Base-by-base conservation (phyloP, 2,329 filamentous ascomycete species). In the Lasiodiplodia theobromae region DNA sequence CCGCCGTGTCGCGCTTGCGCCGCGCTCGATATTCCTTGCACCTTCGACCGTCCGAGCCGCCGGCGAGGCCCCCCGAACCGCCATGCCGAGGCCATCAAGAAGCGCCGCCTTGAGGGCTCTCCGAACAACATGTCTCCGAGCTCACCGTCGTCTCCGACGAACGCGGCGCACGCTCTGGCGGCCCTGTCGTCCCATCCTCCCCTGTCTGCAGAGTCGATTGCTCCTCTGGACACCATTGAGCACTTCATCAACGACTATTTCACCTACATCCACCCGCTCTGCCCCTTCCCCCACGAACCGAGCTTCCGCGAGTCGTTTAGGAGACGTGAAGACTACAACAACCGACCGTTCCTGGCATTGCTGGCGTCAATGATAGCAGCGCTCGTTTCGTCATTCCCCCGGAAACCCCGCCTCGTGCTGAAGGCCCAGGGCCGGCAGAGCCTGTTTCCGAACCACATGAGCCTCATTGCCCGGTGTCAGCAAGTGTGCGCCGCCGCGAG, bases 221-320 rank as follows among this genome's bases (percentile, higher is more conserved):
- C 90, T 51, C 89, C 91, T 0, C 84, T 90, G 77, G 86, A 87
- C 8, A 88, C 90, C 12, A 81, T 94, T 65, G 86, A 91, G 73
- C 84, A 90, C 2, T 83, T 94, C 18, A 87, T 94, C 68, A 90
- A 94, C 77, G 92, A 94, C 80, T 94, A 92, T 84, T 94, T 94
- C 80, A 93, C 90, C 21, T 93, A 93, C 76, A 90, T 94, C 66
- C 91, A 94, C 73, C 92, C 92, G 1, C 84, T 94, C 10, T 88
- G 87, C 69, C 92, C 92, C 0, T 94, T 94, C 68, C 92, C 92
- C 0, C 92, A 94, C 77, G 91, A 94, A 75, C 91, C 91, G 0
- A 91, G 90, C 4, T 94, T 94, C 77, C 86, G 91, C 25, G 86
- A 88, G 70, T 88, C 88, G 1, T 92, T 93, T 77, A 84, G 85